These are phyloP conservation scores for Gossypium schwendimanii DNA, from an alignment of 441 rosid species.

Conservation along the genomic window DNA sequence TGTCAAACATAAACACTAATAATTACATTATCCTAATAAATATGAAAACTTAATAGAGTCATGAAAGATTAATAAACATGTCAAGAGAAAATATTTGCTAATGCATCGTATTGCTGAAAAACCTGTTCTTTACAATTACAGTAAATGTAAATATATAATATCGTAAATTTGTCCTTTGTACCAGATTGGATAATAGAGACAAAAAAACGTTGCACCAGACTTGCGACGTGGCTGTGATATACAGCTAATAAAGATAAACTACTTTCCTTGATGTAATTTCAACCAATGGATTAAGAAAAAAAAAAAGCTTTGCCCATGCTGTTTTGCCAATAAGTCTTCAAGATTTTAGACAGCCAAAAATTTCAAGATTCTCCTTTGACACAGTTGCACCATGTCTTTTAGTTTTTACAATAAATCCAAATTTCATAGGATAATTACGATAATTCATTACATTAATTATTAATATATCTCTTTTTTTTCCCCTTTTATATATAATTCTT, in stretches of 20 bases:
- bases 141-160: too few relatives aligned
- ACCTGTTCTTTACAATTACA: too few relatives aligned
- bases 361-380: conserved; percentile 1
- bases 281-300: background rate
- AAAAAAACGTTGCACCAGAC: too few relatives aligned
- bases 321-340: background rate
- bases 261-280: background rate
- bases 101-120: too few relatives aligned
- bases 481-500: background rate
- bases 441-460: background rate
- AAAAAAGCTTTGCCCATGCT: background rate
- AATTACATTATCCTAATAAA: background rate
- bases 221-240: too few relatives aligned
- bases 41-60: background rate
- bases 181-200: too few relatives aligned
- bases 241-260: too few relatives aligned
- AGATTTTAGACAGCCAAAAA: background rate
- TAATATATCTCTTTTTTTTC: background rate
- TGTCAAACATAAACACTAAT: background rate
- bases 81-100: too few relatives aligned
- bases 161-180: too few relatives aligned
- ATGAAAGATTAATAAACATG: background rate
- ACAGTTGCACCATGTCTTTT: background rate
- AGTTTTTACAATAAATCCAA: background rate
- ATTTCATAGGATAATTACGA: background rate